A percentile compares a stretch with the other conserved stretches of the same genome.
phyloP scores from a whole-genome alignment of 768 basidiomycete species.

The Suillus subalutaceus region DNA sequence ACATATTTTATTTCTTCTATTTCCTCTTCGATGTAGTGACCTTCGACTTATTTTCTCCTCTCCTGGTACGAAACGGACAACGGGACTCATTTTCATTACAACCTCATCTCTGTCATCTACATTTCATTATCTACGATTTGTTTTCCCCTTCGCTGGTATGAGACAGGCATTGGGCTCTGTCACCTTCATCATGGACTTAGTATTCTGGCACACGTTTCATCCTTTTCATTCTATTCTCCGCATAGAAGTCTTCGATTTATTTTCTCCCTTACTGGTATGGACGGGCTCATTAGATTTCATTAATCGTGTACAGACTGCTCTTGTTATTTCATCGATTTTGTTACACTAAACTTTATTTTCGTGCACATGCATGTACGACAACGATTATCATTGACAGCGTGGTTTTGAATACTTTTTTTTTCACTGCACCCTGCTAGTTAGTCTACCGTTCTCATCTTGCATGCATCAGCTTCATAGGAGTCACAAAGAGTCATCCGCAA shows the following conservation, averaged over 20 bases:
- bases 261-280: neutral
- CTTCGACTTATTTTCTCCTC: neutral
- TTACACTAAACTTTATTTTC: neutral
- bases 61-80: neutral
- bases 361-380: neutral
- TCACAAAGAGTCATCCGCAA: slow-evolving; percentile 36
- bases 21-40: neutral
- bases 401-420: neutral
- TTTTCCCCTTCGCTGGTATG: neutral
- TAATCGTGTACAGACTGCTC: neutral
- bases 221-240: neutral
- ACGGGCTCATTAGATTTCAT: neutral
- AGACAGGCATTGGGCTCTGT: neutral
- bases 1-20: neutral
- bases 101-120: neutral
- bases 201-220: neutral
- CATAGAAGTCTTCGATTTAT: neutral
- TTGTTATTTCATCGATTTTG: neutral
- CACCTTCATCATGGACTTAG: neutral
- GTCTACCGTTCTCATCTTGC: slow-evolving; percentile 33
- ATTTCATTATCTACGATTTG: neutral
- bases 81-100: neutral
- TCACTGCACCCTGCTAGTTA: slow-evolving; percentile 26
- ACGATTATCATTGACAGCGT: neutral
- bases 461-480: slow-evolving; percentile 35